Conservation (phyloP, 768 basidiomycete species). For the Leccinellum luteum region DNA sequence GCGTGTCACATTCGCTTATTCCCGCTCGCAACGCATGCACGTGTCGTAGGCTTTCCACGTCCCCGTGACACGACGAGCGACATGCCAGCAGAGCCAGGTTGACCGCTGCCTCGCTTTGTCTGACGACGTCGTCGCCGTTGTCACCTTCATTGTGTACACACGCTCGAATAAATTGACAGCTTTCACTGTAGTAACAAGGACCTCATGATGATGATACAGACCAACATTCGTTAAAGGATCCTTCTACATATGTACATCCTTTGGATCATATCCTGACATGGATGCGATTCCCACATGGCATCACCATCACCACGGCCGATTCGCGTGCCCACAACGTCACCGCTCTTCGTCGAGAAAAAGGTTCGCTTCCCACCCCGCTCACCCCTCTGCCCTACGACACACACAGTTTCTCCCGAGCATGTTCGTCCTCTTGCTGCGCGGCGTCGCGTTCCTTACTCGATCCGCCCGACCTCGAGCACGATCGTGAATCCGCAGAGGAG, state of each 20-base stretch:
- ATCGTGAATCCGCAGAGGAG: conserved; percentile 49
- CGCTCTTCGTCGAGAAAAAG: conserved; percentile 74
- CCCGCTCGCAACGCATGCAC: neutral
- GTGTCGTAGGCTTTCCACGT: too few relatives aligned
- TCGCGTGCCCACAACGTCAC: too few relatives aligned
- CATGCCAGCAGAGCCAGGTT: neutral
- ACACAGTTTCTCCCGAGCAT: conserved; percentile 91
- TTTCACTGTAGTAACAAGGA: neutral
- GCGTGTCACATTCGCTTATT: neutral
- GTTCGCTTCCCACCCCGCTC: conserved; percentile 84
- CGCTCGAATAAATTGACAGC: conserved; percentile 63
- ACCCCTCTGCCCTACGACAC: conserved; percentile 82
- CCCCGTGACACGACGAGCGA: neutral
- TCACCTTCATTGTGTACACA: conserved; percentile 62
- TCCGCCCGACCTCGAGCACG: conserved; percentile 47
- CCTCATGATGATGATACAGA: too few relatives aligned
- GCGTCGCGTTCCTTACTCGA: conserved; percentile 54
- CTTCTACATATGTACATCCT: too few relatives aligned
- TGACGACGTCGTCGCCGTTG: neutral
- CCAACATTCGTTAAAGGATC: too few relatives aligned
- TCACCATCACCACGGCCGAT: too few relatives aligned
- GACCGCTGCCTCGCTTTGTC: neutral
- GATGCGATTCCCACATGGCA: too few relatives aligned
- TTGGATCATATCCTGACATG: conserved; percentile 63
- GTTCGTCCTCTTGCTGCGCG: conserved; percentile 81